Evolutionary conservation across 805 yeast genomes (phyloP), one percentile per base, ranked within the genome.

Genomic region (Hanseniaspora thailandica): DNA sequence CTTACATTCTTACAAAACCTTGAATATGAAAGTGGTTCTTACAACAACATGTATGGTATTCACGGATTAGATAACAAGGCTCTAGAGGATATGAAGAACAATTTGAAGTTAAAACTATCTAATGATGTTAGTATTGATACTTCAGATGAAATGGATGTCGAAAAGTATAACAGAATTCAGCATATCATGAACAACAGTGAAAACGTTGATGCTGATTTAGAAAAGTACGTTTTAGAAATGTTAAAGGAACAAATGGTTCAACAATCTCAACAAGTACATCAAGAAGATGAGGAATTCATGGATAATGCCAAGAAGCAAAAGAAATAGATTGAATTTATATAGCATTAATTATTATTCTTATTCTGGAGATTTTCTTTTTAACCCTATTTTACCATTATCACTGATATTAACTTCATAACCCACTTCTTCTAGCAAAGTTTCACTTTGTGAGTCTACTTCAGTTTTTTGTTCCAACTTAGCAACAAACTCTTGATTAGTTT

Each of bases 321-420:
- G 31, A 52, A 40, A 19, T 52, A 35, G 40, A 4, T n/a, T n/a
- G n/a, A n/a, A n/a, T n/a, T n/a, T n/a, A n/a, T n/a, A n/a, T n/a
- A n/a, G n/a, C n/a, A n/a, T n/a, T n/a, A n/a, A n/a, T n/a, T n/a
- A n/a, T n/a, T n/a, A n/a, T n/a, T n/a, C n/a, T n/a, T n/a, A n/a
- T n/a, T 23, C 10, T 9, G 39, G 12, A 28, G n/a, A 28, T 38
- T 51, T 22, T 52, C 68, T 65, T 56, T 77, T 77, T 39, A 87
- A 63, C 22, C 71, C 66, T 0, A 88, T 76, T 56, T 82, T 78
- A 5, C 97, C 97, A 56, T 55, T 43, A 39, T 82, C 78, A 2
- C 72, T 72, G 8, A 89, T 75, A 36, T 82, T 78, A 0, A 86
- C 78, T 62, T 86, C 87, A 57, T 77, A 84, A 0, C 97, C 97